Conservation (phyloP, 768 basidiomycete species). For the Artomyces pyxidatus region DNA sequence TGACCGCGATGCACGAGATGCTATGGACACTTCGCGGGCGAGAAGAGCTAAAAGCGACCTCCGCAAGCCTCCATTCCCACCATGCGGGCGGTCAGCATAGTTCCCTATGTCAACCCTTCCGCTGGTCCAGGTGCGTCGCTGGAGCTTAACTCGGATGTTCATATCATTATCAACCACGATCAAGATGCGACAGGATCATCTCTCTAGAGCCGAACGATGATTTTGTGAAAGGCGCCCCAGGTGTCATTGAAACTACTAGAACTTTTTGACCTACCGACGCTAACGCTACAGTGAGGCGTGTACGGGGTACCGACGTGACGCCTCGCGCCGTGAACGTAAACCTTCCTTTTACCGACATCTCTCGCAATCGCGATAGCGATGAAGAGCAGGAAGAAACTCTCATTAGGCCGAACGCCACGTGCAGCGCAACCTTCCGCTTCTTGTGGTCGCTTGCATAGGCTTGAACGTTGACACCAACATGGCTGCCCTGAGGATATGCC, state of each 20-base stretch:
- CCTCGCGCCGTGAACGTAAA: constrained; percentile 55
- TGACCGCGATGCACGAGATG: constrained; percentile 21
- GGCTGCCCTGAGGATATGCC: constrained; percentile 3
- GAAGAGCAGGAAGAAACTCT: constrained; percentile 12
- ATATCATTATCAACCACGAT: constrained; percentile 44
- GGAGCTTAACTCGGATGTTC: constrained; percentile 37
- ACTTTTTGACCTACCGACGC: constrained; percentile 16
- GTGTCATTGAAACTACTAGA: constrained; percentile 44
- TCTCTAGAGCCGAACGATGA: constrained; percentile 77
- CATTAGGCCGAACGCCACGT: constrained; percentile 14
- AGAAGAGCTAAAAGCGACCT: constrained; percentile 26
- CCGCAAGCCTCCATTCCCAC: constrained; percentile 21
- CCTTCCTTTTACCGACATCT: constrained; percentile 30
- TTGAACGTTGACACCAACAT: constrained; percentile 11
- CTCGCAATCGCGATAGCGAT: constrained; percentile 13
- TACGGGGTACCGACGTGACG: constrained; percentile 37
- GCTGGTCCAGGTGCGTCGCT: constrained; percentile 26
- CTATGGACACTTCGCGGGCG: constrained; percentile 18
- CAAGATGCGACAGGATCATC: constrained; percentile 61
- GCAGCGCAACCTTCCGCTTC: constrained; percentile 13
- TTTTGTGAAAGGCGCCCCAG: constrained; percentile 88
- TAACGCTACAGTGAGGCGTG: constrained; percentile 15
- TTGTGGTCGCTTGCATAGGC: background rate
- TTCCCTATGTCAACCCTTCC: constrained; percentile 28
- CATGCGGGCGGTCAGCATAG: constrained; percentile 40